phyloP scores from a whole-genome alignment of 352 stramenopile species.

The Phytophthora sp. region DNA sequence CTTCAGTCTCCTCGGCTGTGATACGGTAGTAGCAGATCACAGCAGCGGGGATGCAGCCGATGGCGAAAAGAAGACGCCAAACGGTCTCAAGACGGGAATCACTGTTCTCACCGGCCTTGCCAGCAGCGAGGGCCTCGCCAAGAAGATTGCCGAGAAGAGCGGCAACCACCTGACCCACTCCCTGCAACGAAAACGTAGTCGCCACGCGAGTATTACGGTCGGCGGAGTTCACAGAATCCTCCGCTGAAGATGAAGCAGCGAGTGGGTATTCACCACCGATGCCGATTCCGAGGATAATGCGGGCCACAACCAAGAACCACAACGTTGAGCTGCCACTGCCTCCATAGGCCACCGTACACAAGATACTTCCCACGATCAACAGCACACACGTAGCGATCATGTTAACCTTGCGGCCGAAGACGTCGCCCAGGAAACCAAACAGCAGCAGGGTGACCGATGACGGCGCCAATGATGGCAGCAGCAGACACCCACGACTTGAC shows the following conservation, averaged over 20 bases:
- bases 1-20: conserved; percentile 54
- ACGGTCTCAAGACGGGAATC: conserved; percentile 49
- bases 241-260: conserved; percentile 36
- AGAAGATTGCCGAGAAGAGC: conserved; percentile 44
- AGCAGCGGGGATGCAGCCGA: conserved; percentile 45
- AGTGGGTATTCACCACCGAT: conserved; percentile 53
- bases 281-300: conserved; percentile 47
- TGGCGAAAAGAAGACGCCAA: conserved; percentile 56
- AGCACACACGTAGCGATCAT: conserved; percentile 63
- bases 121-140: conserved; percentile 34
- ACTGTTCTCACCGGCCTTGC: conserved; percentile 38
- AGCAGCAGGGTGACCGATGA: conserved; percentile 55
- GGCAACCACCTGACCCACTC: conserved; percentile 34
- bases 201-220: conserved; percentile 39
- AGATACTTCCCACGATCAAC: conserved; percentile 51
- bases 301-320: conserved; percentile 45
- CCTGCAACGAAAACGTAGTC: conserved; percentile 51
- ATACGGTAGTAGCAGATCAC: conserved; percentile 63
- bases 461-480: too few relatives aligned
- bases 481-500: too few relatives aligned
- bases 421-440: conserved; percentile 57
- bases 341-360: conserved; percentile 43
- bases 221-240: conserved; percentile 33
- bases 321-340: conserved; percentile 31
- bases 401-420: conserved; percentile 60